Evolutionary conservation across 352 stramenopile species (phyloP).

Genomic region (Phytophthora rubi): DNA sequence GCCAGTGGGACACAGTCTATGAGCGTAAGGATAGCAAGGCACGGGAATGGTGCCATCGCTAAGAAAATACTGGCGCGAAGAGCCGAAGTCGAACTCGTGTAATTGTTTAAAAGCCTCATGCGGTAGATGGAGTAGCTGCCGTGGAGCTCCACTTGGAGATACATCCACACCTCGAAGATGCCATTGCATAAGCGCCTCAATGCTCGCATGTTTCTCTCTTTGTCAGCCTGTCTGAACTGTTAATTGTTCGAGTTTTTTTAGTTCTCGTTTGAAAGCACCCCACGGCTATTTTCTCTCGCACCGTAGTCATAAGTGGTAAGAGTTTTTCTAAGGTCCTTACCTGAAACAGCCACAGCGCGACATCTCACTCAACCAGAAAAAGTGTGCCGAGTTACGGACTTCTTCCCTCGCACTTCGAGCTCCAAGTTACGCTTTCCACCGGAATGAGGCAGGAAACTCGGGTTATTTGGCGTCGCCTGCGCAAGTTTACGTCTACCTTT

Average conservation of each 20-base stretch:
- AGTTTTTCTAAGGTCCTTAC: neutral
- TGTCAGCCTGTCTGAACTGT: neutral
- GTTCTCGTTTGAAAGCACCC: neutral
- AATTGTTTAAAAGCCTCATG: slow-evolving; percentile 20
- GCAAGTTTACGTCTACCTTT: slow-evolving; percentile 12
- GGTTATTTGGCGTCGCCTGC: slow-evolving; percentile 3
- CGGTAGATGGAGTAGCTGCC: slow-evolving; percentile 42
- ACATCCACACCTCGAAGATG: slow-evolving; percentile 33
- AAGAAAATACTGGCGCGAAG: slow-evolving; percentile 14
- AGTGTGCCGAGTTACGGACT: no score
- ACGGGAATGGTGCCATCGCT: slow-evolving; percentile 22
- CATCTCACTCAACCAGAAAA: neutral
- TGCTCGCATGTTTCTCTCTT: slow-evolving; percentile 3
- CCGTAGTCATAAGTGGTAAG: neutral
- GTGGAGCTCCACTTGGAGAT: slow-evolving; percentile 48
- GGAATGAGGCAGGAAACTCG: slow-evolving; percentile 8
- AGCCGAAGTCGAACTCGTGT: slow-evolving; percentile 19
- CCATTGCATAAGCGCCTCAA: slow-evolving; percentile 1
- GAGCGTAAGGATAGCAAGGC: slow-evolving; percentile 28
- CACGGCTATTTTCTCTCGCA: neutral
- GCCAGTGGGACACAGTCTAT: slow-evolving; percentile 31
- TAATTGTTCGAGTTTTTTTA: neutral
- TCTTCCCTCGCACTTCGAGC: no score
- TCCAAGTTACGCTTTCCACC: no score
- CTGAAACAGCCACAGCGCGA: neutral